phyloP scores from a whole-genome alignment of 768 basidiomycete species.

The Clitopilus hobsonii region DNA sequence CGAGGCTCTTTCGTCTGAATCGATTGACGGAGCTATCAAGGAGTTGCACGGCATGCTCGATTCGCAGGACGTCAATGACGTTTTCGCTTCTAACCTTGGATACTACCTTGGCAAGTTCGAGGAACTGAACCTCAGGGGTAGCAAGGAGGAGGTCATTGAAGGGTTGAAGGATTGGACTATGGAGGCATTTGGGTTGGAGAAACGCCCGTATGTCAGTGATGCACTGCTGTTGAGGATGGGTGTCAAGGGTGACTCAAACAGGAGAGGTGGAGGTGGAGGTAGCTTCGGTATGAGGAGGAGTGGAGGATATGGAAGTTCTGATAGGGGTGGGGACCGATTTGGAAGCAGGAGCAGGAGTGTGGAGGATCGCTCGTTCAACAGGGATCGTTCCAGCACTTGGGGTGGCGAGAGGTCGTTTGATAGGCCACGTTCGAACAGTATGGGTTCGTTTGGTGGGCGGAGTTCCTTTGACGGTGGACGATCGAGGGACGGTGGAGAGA shows the following conservation, averaged over 20 bases:
- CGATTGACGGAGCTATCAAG: constrained; percentile 17
- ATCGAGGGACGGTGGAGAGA: too few species aligned
- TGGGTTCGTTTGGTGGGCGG: too few species aligned
- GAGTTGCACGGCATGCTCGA: constrained; percentile 30
- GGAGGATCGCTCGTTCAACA: not conserved
- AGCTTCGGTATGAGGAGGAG: not conserved
- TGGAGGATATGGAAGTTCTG: not conserved
- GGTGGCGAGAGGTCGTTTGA: too few species aligned
- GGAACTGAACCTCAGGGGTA: constrained; percentile 28
- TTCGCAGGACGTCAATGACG: constrained; percentile 47
- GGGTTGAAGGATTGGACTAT: constrained; percentile 61
- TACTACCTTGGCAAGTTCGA: constrained; percentile 56
- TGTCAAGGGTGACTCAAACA: not conserved
- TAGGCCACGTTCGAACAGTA: too few species aligned
- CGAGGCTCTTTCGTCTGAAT: constrained; percentile 21
- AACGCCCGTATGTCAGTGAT: constrained; percentile 47
- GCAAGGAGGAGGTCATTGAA: constrained; percentile 39
- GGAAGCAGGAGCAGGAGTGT: not conserved
- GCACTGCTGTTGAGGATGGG: constrained; percentile 20
- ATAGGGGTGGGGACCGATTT: not conserved
- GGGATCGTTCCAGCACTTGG: too few species aligned
- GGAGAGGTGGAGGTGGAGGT: not conserved
- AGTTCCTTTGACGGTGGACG: too few species aligned
- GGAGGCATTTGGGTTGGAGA: constrained; percentile 45
- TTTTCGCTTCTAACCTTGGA: constrained; percentile 65